Percentiles rank a stretch among this genome's conserved stretches.
Evolutionary conservation across 306 rosid genomes (phyloP).

Genomic region (barrel medic (Medicago truncatula)): DNA sequence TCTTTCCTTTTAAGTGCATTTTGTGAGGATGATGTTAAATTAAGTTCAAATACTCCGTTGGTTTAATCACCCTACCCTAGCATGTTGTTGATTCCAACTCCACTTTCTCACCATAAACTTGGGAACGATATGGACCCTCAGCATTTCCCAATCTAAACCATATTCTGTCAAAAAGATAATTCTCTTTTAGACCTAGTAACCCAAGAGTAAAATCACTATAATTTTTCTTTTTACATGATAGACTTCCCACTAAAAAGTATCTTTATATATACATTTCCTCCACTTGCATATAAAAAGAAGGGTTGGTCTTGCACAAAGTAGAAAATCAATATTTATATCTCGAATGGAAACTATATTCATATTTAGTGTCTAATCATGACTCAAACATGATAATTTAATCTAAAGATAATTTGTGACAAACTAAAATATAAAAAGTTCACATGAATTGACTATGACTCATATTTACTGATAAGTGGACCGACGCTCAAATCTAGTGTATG

Average conservation of each 20-base stretch:
- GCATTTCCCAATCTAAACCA: conserved; percentile 21
- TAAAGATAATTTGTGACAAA: too few relatives aligned
- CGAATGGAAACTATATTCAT: too few relatives aligned
- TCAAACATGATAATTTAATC: too few relatives aligned
- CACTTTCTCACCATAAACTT: conserved; percentile 26
- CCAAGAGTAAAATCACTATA: neutral
- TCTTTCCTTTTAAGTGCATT: conserved; percentile 45
- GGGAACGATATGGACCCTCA: conserved; percentile 30
- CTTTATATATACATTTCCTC: neutral
- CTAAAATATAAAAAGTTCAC: too few relatives aligned
- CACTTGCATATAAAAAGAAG: neutral
- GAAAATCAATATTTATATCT: too few relatives aligned
- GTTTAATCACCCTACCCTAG: conserved; percentile 40
- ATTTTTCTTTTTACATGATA: neutral
- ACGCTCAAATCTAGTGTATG: too few relatives aligned
- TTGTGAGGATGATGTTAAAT: conserved; percentile 53
- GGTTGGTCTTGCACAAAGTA: too few relatives aligned
- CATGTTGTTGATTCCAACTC: conserved; percentile 44
- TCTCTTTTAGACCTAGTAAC: neutral
- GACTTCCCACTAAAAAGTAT: neutral
- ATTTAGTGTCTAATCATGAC: too few relatives aligned
- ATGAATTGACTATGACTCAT: too few relatives aligned
- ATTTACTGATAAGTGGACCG: too few relatives aligned
- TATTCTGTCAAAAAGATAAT: conserved; percentile 11
- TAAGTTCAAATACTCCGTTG: conserved; percentile 33